phyloP scores from a whole-genome alignment of 768 basidiomycete genomes.

The Hemileccinum rubropunctum region DNA sequence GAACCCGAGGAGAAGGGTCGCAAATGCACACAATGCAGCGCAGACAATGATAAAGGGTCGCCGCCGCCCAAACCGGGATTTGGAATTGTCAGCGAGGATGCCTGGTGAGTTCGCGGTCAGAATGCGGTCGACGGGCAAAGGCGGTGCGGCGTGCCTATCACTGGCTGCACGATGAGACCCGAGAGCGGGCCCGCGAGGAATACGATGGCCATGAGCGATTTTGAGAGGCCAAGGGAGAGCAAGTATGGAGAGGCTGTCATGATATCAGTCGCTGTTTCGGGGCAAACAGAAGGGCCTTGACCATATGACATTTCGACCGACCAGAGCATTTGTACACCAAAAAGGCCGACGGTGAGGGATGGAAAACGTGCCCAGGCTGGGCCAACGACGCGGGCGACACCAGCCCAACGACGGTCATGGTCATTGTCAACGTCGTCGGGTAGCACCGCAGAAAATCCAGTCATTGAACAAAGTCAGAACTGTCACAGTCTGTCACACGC shows the following conservation, averaged over 20 bases:
- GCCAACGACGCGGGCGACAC: slow-evolving; percentile 59
- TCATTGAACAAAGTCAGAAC: slow-evolving; percentile 34
- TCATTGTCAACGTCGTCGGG: slow-evolving; percentile 40
- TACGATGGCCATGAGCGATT: slow-evolving; percentile 84
- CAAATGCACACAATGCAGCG: slow-evolving; percentile 58
- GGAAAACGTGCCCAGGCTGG: slow-evolving; percentile 68
- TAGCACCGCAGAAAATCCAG: slow-evolving; percentile 49
- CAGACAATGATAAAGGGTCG: slow-evolving; percentile 83
- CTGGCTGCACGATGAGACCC: slow-evolving; percentile 86
- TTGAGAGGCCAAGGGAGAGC: slow-evolving; percentile 82
- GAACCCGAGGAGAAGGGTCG: slow-evolving; percentile 83
- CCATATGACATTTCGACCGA: slow-evolving; percentile 94
- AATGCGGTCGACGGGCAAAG: not conserved
- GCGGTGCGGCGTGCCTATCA: slow-evolving; percentile 60
- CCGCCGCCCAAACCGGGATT: slow-evolving; percentile 79
- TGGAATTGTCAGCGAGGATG: slow-evolving; percentile 80
- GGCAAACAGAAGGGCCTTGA: not conserved
- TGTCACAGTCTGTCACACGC: too few species aligned
- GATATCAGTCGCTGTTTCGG: slow-evolving; percentile 1
- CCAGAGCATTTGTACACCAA: slow-evolving; percentile 91
- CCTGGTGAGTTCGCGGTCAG: slow-evolving; percentile 25
- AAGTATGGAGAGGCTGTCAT: slow-evolving; percentile 78
- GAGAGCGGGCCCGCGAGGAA: slow-evolving; percentile 91
- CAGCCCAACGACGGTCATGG: slow-evolving; percentile 40
- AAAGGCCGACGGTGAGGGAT: slow-evolving; percentile 69